Evolutionary conservation across 1,284 basidiomycete genomes (phyloP).

Genomic region (Irpex sp.): DNA sequence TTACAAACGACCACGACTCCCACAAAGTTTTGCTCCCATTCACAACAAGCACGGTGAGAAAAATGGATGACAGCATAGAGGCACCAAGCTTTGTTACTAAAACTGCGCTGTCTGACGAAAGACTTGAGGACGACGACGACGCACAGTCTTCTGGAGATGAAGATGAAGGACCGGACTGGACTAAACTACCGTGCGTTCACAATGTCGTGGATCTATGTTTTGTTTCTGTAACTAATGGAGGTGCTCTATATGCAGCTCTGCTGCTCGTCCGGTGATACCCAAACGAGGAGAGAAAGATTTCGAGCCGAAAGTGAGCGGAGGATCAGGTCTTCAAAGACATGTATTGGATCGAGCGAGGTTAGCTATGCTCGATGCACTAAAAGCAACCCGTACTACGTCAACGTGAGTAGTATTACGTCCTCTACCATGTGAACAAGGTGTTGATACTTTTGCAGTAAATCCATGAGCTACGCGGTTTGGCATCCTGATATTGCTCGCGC

Average conservation of each 20-base stretch:
- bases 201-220: conserved; percentile 19
- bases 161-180: conserved; percentile 58
- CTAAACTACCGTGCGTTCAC: conserved; percentile 42
- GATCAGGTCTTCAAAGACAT: conserved; percentile 80
- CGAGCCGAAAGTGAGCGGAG: conserved; percentile 74
- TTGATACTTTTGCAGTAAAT: conserved; percentile 50
- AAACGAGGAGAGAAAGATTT: conserved; percentile 96
- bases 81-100: conserved; percentile 21
- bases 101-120: conserved; percentile 9
- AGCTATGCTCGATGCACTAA: conserved; percentile 84
- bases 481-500: conserved; percentile 59
- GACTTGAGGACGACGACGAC: conserved; percentile 43
- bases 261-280: conserved; percentile 61
- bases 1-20: background rate
- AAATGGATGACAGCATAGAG: conserved; percentile 34
- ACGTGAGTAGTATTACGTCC: conserved; percentile 43
- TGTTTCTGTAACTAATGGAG: background rate
- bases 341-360: conserved; percentile 65
- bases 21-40: background rate
- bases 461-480: conserved; percentile 74
- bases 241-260: conserved; percentile 4
- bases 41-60: background rate
- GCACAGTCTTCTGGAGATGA: conserved; percentile 51
- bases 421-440: background rate
- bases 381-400: conserved; percentile 68